These are phyloP conservation scores for Aspergillus amoenus DNA, from an alignment of 2,329 filamentous ascomycete species.

Conservation along the genomic window DNA sequence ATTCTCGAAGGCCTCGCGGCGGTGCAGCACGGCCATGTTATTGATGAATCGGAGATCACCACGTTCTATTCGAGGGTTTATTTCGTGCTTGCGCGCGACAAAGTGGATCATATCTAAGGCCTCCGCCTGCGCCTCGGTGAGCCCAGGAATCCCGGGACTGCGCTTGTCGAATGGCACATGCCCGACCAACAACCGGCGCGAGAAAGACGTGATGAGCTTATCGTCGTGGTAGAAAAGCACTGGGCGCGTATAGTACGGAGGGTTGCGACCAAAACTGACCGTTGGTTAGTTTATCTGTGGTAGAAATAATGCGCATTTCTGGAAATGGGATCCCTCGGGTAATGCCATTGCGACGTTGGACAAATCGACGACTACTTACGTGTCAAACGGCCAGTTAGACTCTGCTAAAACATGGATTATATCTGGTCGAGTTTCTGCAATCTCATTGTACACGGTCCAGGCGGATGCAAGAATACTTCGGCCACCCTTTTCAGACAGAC, in stretches of 20 bases:
- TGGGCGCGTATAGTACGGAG: slow-evolving; percentile 13
- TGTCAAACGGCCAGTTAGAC: slow-evolving; percentile 13
- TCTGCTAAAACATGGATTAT: slow-evolving; percentile 10
- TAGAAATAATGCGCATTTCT: not conserved
- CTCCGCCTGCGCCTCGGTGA: slow-evolving; percentile 13
- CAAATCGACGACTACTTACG: slow-evolving; percentile 3
- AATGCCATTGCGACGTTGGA: not conserved
- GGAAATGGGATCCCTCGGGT: not conserved
- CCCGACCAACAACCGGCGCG: slow-evolving; percentile 12
- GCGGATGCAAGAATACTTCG: slow-evolving; percentile 13
- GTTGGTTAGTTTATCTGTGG: not conserved
- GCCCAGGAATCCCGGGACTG: slow-evolving; percentile 11
- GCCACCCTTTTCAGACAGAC: slow-evolving; percentile 10
- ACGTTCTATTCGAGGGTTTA: slow-evolving; percentile 12
- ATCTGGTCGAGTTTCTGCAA: slow-evolving; percentile 14
- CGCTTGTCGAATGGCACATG: slow-evolving; percentile 10
- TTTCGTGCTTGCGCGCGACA: slow-evolving; percentile 11
- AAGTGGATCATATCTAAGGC: slow-evolving; percentile 12
- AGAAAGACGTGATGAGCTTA: slow-evolving; percentile 14
- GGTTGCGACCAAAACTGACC: slow-evolving; percentile 9
- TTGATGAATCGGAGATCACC: slow-evolving; percentile 15
- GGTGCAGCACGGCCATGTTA: slow-evolving; percentile 13
- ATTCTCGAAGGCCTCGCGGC: slow-evolving; percentile 13
- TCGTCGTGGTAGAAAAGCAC: slow-evolving; percentile 10
- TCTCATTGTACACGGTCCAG: slow-evolving; percentile 15